Percentiles rank a stretch among this genome's conserved stretches.
Evolutionary conservation across 2,329 filamentous ascomycete genomes (phyloP).

Genomic region (Aspergillus ibericus): DNA sequence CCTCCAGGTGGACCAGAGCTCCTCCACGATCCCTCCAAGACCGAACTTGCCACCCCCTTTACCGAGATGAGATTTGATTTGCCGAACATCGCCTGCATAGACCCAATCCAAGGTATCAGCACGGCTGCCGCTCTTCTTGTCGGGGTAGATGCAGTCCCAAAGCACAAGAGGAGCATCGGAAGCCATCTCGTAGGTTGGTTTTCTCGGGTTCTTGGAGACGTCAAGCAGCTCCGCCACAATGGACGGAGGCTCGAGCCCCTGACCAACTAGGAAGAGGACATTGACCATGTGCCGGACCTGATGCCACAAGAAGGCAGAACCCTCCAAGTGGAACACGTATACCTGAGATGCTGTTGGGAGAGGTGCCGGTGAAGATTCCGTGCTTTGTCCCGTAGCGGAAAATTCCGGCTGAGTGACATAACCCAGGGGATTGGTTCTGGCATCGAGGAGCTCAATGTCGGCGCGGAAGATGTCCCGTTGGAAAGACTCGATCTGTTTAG

Average conservation of each 20-base stretch:
- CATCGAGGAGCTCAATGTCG: slow-evolving; percentile 69
- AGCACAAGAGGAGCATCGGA: slow-evolving; percentile 86
- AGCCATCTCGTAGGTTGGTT: slow-evolving; percentile 87
- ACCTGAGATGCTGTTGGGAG: slow-evolving; percentile 59
- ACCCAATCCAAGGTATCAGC: slow-evolving; percentile 73
- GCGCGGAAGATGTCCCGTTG: slow-evolving; percentile 75
- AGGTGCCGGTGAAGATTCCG: slow-evolving; percentile 14
- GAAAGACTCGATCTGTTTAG: slow-evolving; percentile 87
- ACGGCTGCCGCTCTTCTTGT: slow-evolving; percentile 46
- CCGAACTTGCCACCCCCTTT: slow-evolving; percentile 63
- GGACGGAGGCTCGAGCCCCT: slow-evolving; percentile 75
- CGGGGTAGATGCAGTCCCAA: slow-evolving; percentile 91
- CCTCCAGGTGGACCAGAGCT: slow-evolving; percentile 81
- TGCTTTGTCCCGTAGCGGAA: slow-evolving; percentile 19
- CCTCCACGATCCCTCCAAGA: slow-evolving; percentile 65
- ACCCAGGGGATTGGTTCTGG: slow-evolving; percentile 54
- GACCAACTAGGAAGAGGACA: slow-evolving; percentile 87
- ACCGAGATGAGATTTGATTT: slow-evolving; percentile 38
- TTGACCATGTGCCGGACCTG: slow-evolving; percentile 95
- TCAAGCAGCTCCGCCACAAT: slow-evolving; percentile 76
- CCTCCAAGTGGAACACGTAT: slow-evolving; percentile 85
- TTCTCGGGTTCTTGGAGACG: slow-evolving; percentile 66
- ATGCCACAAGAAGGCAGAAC: slow-evolving; percentile 95
- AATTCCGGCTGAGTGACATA: slow-evolving; percentile 55
- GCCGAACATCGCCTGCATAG: slow-evolving; percentile 68